phyloP scores from a whole-genome alignment of 257 asterid species.

The Capsicum chinense region DNA sequence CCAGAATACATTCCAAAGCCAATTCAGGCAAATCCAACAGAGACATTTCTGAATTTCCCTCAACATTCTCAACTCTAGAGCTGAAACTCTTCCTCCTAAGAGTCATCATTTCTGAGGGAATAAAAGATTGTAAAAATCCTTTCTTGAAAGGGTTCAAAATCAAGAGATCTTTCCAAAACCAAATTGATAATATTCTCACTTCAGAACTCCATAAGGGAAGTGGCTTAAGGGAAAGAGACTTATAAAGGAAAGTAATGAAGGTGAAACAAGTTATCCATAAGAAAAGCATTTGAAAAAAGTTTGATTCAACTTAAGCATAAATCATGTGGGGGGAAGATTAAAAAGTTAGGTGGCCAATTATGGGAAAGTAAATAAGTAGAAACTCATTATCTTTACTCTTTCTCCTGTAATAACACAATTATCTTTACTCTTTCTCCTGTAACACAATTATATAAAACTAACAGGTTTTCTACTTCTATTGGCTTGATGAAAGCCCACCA shows the following conservation, averaged over 20 bases:
- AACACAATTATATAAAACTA: too few species aligned
- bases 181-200: conserved; percentile 63
- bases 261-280: conserved; percentile 66
- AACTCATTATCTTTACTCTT: conserved; percentile 28
- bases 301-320: conserved; percentile 41
- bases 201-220: conserved; percentile 70
- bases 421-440: conserved; percentile 29
- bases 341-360: conserved; percentile 63
- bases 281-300: conserved; percentile 58
- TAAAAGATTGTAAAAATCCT: conserved; percentile 31
- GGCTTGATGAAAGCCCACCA: conserved; percentile 59
- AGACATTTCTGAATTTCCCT: conserved; percentile 41
- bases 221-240: conserved; percentile 63
- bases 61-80: conserved; percentile 41
- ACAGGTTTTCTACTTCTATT: conserved; percentile 38
- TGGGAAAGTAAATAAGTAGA: conserved; percentile 38
- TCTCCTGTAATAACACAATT: conserved; percentile 10
- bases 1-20: conserved; percentile 76
- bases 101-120: conserved; percentile 46
- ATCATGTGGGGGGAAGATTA: conserved; percentile 34
- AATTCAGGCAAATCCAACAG: conserved; percentile 83
- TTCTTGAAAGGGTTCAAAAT: conserved; percentile 40
- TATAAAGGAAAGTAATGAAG: conserved; percentile 62
- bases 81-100: conserved; percentile 39
- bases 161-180: conserved; percentile 58